Percentiles rank a stretch among this genome's conserved stretches.
Evolutionary conservation across 2,329 filamentous ascomycete genomes (phyloP).

Genomic region (Fusarium citri): DNA sequence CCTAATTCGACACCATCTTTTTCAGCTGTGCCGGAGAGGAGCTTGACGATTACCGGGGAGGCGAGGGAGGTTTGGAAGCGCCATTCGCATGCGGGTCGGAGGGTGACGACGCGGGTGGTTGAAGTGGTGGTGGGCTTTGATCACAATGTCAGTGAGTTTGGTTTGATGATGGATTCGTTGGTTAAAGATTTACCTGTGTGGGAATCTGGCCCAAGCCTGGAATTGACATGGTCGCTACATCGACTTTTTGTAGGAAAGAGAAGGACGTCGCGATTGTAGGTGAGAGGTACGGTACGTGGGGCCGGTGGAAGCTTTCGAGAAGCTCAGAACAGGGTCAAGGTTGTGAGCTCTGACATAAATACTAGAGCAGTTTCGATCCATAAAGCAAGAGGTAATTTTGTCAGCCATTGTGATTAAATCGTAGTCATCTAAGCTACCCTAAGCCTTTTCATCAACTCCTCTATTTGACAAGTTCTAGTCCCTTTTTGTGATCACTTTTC

Average conservation of each 20-base stretch:
- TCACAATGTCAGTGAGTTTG: constrained; percentile 26
- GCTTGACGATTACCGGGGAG: constrained; percentile 62
- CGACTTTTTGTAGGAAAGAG: constrained; percentile 36
- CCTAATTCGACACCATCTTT: constrained; percentile 96
- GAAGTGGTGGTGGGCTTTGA: constrained; percentile 53
- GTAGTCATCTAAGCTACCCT: constrained; percentile 5
- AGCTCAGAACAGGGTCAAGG: constrained; percentile 31
- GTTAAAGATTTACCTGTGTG: constrained; percentile 60
- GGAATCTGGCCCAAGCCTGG: constrained; percentile 78
- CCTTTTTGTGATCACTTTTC: background rate
- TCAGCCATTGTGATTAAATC: background rate
- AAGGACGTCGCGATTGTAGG: constrained; percentile 27
- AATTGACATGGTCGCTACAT: constrained; percentile 72
- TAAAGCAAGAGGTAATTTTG: background rate
- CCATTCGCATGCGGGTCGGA: constrained; percentile 79
- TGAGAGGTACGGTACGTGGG: constrained; percentile 41
- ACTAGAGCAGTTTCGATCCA: accelerated
- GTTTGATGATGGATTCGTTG: accelerated
- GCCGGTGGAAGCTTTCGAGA: constrained; percentile 47
- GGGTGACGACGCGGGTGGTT: constrained; percentile 60
- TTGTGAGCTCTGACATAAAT: constrained; percentile 24
- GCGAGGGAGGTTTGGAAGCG: constrained; percentile 76
- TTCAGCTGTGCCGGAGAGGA: constrained; percentile 86
- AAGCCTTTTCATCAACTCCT: background rate
- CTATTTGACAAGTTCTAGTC: background rate